These are phyloP conservation scores for Venturia pyrina DNA, from an alignment of 2,329 filamentous ascomycete genomes.

Conservation along the genomic window DNA sequence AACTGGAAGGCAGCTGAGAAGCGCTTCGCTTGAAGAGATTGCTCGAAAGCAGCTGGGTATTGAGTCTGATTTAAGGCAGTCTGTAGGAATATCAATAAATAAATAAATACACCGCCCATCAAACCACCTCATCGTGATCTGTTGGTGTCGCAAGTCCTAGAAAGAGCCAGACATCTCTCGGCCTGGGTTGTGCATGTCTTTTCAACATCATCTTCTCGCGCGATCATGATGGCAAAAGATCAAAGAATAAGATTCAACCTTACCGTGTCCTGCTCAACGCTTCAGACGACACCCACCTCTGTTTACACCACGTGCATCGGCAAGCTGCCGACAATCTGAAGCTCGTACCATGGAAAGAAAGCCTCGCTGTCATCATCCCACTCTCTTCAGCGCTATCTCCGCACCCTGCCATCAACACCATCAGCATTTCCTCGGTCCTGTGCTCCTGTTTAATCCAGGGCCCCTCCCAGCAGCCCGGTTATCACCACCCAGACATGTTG, in stretches of 20 bases:
- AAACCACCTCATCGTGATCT: too few relatives aligned
- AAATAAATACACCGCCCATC: too few relatives aligned
- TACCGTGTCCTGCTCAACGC: neutral
- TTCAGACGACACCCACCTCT: neutral
- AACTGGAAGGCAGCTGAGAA: conserved; percentile 89
- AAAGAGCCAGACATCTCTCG: neutral
- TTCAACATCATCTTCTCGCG: too few relatives aligned
- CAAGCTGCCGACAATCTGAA: neutral
- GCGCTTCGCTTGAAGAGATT: conserved; percentile 42
- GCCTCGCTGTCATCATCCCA: conserved; percentile 5
- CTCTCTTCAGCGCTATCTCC: neutral
- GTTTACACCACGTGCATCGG: neutral
- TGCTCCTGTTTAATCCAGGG: too few relatives aligned
- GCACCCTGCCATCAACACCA: neutral
- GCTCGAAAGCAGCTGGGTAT: neutral
- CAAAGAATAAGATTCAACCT: neutral
- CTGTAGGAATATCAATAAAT: neutral
- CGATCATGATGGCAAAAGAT: too few relatives aligned
- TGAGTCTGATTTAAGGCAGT: neutral
- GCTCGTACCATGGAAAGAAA: neutral
- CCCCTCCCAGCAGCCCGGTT: neutral
- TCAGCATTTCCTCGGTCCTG: too few relatives aligned
- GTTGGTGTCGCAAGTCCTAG: neutral
- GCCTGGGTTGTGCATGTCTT: too few relatives aligned
- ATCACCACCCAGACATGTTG: neutral